Evolutionary conservation across 2,329 filamentous ascomycete genomes (phyloP).

Genomic region (Ustulina deusta): DNA sequence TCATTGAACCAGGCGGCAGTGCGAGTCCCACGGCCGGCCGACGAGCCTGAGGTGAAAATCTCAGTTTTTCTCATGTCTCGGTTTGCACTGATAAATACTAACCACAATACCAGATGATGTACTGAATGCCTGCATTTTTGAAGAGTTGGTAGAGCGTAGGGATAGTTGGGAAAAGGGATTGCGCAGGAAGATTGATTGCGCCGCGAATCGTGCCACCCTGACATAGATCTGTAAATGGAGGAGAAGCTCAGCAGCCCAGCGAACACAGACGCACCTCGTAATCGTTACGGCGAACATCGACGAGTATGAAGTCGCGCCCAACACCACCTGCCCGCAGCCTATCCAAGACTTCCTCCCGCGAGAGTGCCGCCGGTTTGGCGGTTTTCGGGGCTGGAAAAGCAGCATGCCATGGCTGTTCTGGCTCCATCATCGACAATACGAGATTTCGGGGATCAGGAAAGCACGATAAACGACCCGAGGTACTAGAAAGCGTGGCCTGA

Average conservation of each 20-base stretch:
- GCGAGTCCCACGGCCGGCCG: constrained; percentile 64
- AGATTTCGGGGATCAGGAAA: not conserved
- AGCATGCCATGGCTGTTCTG: constrained; percentile 38
- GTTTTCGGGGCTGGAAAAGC: constrained; percentile 35
- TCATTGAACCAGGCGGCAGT: constrained; percentile 68
- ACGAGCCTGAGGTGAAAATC: constrained; percentile 59
- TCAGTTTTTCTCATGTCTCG: constrained; percentile 1
- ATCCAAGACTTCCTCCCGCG: constrained; percentile 35
- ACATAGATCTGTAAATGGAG: constrained; percentile 20
- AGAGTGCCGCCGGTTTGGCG: constrained; percentile 21
- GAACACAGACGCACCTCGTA: constrained; percentile 51
- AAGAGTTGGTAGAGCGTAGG: constrained; percentile 58
- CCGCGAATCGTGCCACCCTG: constrained; percentile 68
- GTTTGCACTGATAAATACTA: constrained; percentile 23
- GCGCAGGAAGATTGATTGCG: constrained; percentile 65
- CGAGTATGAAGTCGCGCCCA: constrained; percentile 51
- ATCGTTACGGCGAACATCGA: constrained; percentile 59
- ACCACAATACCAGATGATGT: constrained; percentile 64
- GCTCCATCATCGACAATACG: constrained; percentile 18
- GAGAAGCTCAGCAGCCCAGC: not conserved
- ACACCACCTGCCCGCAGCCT: constrained; percentile 21
- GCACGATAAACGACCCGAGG: not conserved
- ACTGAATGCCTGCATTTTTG: constrained; percentile 55
- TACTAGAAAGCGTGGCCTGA: not conserved
- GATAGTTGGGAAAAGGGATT: constrained; percentile 59